A percentile compares a stretch with the other conserved stretches of the same genome.
Evolutionary conservation across 2,329 filamentous ascomycete species (phyloP).

Genomic region (Fusarium cicatricum): DNA sequence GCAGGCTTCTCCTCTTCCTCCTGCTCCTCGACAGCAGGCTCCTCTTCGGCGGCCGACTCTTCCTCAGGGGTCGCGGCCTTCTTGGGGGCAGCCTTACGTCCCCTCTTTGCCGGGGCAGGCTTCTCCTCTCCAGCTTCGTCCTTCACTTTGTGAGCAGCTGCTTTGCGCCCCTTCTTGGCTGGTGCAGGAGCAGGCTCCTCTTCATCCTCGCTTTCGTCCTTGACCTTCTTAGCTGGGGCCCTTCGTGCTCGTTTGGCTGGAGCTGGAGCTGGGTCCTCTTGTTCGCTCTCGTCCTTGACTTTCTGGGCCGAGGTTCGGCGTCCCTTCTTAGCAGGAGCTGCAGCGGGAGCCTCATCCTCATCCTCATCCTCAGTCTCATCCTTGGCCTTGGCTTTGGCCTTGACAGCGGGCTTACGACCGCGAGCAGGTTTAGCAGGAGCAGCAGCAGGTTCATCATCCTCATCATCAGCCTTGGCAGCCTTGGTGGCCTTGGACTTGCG

Average conservation of each 20-base stretch:
- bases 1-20: constrained; percentile 41
- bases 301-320: constrained; percentile 15
- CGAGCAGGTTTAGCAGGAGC: constrained; percentile 33
- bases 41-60: constrained; percentile 13
- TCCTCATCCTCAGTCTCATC: constrained; percentile 22
- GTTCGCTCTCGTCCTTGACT: constrained; percentile 35
- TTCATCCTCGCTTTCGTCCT: constrained; percentile 25
- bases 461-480: constrained; percentile 32
- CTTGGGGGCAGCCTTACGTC: constrained; percentile 29
- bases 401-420: constrained; percentile 30
- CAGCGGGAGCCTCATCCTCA: constrained; percentile 29
- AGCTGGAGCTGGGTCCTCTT: constrained; percentile 14
- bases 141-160: constrained; percentile 24
- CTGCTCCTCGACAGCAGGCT: constrained; percentile 20
- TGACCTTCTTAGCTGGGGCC: constrained; percentile 10
- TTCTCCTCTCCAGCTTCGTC: constrained; percentile 38
- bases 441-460: constrained; percentile 26
- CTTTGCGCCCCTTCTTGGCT: constrained; percentile 42
- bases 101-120: constrained; percentile 19
- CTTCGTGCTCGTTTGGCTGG: constrained; percentile 17
- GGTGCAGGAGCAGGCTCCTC: constrained; percentile 18
- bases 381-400: constrained; percentile 39
- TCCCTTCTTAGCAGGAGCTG: constrained; percentile 39
- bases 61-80: constrained; percentile 21
- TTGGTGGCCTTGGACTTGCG: constrained; percentile 43